Percentiles rank a stretch among this genome's conserved stretches.
Evolutionary conservation across 2,329 filamentous ascomycete species (phyloP).

Genomic region (Diplodia sapinea): DNA sequence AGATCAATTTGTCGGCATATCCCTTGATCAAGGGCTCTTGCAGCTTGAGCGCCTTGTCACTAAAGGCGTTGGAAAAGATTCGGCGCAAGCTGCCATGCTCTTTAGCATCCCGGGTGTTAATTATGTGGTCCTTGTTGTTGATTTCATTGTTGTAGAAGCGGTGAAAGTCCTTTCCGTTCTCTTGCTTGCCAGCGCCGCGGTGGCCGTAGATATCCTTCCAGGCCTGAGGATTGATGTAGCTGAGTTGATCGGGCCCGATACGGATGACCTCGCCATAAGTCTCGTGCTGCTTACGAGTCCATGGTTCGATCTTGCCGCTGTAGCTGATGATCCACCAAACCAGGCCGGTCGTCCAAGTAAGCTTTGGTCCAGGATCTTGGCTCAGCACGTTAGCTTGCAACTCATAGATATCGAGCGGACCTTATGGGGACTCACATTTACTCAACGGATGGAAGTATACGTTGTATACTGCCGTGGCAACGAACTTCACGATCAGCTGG

Average conservation of each 20-base stretch:
- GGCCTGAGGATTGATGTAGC: constrained; percentile 51
- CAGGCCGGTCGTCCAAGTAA: no score
- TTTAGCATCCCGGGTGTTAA: constrained; percentile 46
- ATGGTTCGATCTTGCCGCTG: no score
- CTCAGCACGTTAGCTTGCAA: no score
- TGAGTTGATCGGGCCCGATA: constrained; percentile 50
- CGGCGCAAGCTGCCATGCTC: constrained; percentile 49
- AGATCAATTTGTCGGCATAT: constrained; percentile 51
- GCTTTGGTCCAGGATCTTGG: no score
- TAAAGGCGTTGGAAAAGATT: constrained; percentile 50
- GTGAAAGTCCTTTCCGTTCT: constrained; percentile 6
- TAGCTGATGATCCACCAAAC: no score
- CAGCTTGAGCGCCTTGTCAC: constrained; percentile 47
- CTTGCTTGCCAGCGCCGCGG: background rate
- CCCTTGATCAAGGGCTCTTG: constrained; percentile 49
- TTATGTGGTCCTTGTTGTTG: constrained; percentile 42
- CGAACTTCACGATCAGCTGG: background rate
- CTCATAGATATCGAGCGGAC: no score
- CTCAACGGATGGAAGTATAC: background rate
- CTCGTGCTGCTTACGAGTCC: no score
- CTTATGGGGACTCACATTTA: background rate
- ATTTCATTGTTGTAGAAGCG: constrained; percentile 32
- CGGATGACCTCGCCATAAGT: constrained; percentile 51
- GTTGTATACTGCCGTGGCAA: background rate
- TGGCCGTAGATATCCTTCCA: constrained; percentile 38